Percentiles rank a stretch among this genome's conserved stretches.
These are phyloP conservation scores for Amphicarpaea edgeworthii DNA, from an alignment of 306 rosid species.

Conservation along the genomic window DNA sequence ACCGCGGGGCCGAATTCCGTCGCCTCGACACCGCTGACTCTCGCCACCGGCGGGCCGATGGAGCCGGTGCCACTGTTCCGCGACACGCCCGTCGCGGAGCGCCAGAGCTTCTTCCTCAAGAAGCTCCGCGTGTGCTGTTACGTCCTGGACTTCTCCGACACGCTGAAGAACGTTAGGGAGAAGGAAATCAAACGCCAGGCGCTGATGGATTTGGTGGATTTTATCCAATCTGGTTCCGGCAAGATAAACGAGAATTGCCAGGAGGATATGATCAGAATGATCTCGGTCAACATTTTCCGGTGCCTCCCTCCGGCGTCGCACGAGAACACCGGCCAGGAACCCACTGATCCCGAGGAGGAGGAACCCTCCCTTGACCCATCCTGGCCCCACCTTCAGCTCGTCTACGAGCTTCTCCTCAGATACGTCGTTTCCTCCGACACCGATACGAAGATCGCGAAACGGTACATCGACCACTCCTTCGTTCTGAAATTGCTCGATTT, in stretches of 20 bases:
- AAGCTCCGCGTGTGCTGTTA: constrained; percentile 77
- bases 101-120: constrained; percentile 69
- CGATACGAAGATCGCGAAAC: constrained; percentile 89
- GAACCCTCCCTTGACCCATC: constrained; percentile 84
- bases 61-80: constrained; percentile 79
- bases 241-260: constrained; percentile 85
- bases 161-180: constrained; percentile 74
- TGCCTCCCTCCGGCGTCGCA: constrained; percentile 86
- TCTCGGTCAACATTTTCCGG: constrained; percentile 85
- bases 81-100: constrained; percentile 71
- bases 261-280: constrained; percentile 91
- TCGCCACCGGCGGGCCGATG: constrained; percentile 69
- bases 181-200: constrained; percentile 90
- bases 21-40: constrained; percentile 16
- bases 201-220: constrained; percentile 86
- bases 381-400: constrained; percentile 96
- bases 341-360: constrained; percentile 87
- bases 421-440: constrained; percentile 93
- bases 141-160: constrained; percentile 77
- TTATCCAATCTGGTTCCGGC: constrained; percentile 90
- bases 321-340: constrained; percentile 85
- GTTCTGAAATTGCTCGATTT: constrained; percentile 87
- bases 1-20: constrained; percentile 15
- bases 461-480: constrained; percentile 91
- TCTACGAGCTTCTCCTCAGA: constrained; percentile 87